A percentile compares a stretch with the other conserved stretches of the same genome.
Conservation (phyloP, 1,284 basidiomycete species). For the Papiliotrema terrestris region DNA sequence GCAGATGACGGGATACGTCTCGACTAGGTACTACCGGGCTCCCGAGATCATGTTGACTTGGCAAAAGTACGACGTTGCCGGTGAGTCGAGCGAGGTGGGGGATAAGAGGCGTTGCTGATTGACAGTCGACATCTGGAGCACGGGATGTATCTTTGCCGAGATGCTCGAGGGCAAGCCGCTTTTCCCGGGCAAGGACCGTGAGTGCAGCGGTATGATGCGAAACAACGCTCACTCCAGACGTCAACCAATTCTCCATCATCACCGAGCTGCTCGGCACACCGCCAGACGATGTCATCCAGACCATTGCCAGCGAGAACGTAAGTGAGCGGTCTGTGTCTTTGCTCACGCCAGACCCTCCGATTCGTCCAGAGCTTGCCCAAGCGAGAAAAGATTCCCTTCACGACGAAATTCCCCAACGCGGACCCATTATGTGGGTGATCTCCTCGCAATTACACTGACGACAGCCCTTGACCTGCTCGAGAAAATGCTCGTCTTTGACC, state of each 20-base stretch:
- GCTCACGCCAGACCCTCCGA: conserved; percentile 74
- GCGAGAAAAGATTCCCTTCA: conserved; percentile 90
- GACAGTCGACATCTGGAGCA: conserved; percentile 93
- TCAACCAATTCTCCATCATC: conserved; percentile 99
- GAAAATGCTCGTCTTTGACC: conserved; percentile 99
- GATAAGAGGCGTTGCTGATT: conserved; percentile 9
- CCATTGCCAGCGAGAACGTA: conserved; percentile 96
- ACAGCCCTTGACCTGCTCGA: conserved; percentile 91
- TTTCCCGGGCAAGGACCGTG: conserved; percentile 94
- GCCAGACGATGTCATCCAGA: conserved; percentile 98
- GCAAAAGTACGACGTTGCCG: conserved; percentile 99
- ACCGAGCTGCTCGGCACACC: conserved; percentile 97
- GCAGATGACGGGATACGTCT: conserved; percentile 99
- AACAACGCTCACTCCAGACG: conserved; percentile 59
- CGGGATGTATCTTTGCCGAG: conserved; percentile 98
- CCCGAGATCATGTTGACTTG: conserved; percentile 99
- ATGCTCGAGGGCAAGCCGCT: conserved; percentile 99
- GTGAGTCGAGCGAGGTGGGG: conserved; percentile 34
- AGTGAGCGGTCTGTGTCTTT: conserved; percentile 28
- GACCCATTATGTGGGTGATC: conserved; percentile 70
- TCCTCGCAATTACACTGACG: neutral
- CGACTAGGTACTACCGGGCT: conserved; percentile 96
- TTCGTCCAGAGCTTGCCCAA: conserved; percentile 98
- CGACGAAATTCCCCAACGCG: conserved; percentile 83
- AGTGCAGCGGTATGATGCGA: conserved; percentile 25